phyloP scores from a whole-genome alignment of 2,329 filamentous ascomycete genomes.

The Lecanicillium sp. region DNA sequence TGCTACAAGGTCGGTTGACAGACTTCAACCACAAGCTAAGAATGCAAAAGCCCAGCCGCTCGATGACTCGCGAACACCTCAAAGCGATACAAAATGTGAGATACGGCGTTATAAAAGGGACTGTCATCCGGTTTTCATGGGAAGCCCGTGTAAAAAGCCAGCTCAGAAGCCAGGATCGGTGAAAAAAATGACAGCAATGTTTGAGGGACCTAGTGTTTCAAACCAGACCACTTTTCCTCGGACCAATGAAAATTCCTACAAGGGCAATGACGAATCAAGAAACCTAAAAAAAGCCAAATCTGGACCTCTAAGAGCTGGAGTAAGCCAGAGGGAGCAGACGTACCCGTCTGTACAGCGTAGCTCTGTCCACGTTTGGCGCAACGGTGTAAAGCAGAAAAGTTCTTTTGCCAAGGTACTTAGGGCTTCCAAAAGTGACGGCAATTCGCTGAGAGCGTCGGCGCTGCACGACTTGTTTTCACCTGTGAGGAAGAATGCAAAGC shows the following conservation, averaged over 20 bases:
- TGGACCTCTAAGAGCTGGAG: slow-evolving; percentile 1
- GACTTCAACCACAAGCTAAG: too few relatives aligned
- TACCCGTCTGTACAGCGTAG: neutral
- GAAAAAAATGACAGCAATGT: too few relatives aligned
- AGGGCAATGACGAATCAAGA: neutral
- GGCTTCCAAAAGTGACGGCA: slow-evolving; percentile 5
- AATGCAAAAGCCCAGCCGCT: too few relatives aligned
- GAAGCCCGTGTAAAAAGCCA: too few relatives aligned
- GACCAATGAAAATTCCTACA: neutral
- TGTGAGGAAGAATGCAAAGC: too few relatives aligned
- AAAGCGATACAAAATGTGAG: too few relatives aligned
- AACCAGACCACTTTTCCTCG: slow-evolving; percentile 9
- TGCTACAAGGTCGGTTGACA: too few relatives aligned
- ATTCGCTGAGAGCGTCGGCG: slow-evolving; percentile 5
- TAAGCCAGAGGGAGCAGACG: neutral
- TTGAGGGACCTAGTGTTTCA: too few relatives aligned
- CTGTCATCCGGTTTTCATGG: too few relatives aligned
- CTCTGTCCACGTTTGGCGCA: slow-evolving; percentile 5
- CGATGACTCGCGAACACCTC: too few relatives aligned
- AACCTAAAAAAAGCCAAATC: slow-evolving; percentile 3
- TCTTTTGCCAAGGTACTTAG: slow-evolving; percentile 5
- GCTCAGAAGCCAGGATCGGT: too few relatives aligned
- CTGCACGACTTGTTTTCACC: neutral
- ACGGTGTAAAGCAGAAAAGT: slow-evolving; percentile 4
- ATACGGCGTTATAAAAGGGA: too few relatives aligned